Evolutionary conservation across 2,329 filamentous ascomycete species (phyloP).

Genomic region (Fusarium continuum): DNA sequence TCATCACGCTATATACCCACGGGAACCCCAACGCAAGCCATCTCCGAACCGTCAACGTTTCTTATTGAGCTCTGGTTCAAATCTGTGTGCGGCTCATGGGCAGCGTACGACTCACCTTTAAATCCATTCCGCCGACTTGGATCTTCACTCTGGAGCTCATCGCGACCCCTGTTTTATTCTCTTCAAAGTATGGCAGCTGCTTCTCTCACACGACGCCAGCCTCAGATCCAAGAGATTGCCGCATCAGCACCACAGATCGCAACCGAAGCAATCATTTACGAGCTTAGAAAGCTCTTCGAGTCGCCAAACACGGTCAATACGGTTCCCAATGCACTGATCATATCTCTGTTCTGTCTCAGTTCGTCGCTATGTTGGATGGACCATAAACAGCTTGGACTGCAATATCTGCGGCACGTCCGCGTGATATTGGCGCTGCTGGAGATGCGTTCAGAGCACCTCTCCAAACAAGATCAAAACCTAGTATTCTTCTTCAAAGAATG

Average conservation of each 20-base stretch:
- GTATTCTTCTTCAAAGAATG: slow-evolving; percentile 36
- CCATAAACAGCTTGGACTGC: slow-evolving; percentile 29
- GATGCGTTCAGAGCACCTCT: slow-evolving; percentile 19
- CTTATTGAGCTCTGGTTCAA: slow-evolving; percentile 36
- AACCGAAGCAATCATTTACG: slow-evolving; percentile 32
- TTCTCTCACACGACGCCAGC: slow-evolving; percentile 17
- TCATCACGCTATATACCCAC: not conserved
- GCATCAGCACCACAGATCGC: slow-evolving; percentile 21
- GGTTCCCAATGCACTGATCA: slow-evolving; percentile 23
- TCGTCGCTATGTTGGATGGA: slow-evolving; percentile 37
- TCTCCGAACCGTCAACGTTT: slow-evolving; percentile 29
- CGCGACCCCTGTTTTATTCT: slow-evolving; percentile 27
- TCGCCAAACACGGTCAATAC: slow-evolving; percentile 22
- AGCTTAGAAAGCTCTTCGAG: slow-evolving; percentile 18
- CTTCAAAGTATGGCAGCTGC: slow-evolving; percentile 37
- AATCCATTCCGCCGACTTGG: slow-evolving; percentile 31
- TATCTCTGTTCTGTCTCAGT: slow-evolving; percentile 33
- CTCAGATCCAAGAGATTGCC: slow-evolving; percentile 29
- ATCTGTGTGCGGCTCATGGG: slow-evolving; percentile 35
- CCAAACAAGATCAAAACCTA: slow-evolving; percentile 18
- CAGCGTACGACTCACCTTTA: slow-evolving; percentile 32
- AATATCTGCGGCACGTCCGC: slow-evolving; percentile 33
- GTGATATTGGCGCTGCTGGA: slow-evolving; percentile 28
- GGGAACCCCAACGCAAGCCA: slow-evolving; percentile 2
- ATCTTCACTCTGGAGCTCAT: slow-evolving; percentile 27